Evolutionary conservation across 176 grass and related monocot genomes (phyloP).

Genomic region (Carex pumila): DNA sequence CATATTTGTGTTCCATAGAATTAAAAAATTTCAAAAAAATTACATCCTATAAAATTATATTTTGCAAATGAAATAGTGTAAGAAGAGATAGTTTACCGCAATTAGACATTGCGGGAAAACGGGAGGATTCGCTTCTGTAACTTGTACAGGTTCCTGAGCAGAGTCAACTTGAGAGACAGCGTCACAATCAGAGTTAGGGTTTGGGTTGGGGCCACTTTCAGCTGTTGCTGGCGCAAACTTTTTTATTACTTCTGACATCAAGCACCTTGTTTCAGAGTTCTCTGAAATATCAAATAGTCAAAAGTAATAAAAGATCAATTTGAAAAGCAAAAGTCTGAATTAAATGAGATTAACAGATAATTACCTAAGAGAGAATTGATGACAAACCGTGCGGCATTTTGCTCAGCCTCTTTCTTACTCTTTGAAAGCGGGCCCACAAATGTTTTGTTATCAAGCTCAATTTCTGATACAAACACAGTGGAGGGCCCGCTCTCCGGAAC

Average conservation of each 20-base stretch:
- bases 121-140: background rate
- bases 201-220: background rate
- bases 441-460: background rate
- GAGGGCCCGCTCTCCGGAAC: background rate
- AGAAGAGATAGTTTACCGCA: background rate
- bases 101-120: background rate
- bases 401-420: constrained; percentile 10
- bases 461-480: background rate
- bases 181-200: background rate
- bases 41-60: background rate
- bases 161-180: background rate
- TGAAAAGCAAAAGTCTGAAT: background rate
- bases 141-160: background rate
- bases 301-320: background rate
- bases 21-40: background rate
- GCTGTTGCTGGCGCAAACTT: background rate
- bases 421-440: background rate
- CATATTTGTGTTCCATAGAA: background rate
- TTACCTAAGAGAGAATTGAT: constrained; percentile 7
- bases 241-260: background rate
- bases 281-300: constrained; percentile 1
- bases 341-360: background rate
- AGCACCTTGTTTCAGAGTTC: background rate
- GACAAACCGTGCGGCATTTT: background rate
- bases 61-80: background rate